Evolutionary conservation across 2,329 filamentous ascomycete genomes (phyloP), one percentile per base, ranked within the genome.

Genomic region (Gnomoniopsis sp.): DNA sequence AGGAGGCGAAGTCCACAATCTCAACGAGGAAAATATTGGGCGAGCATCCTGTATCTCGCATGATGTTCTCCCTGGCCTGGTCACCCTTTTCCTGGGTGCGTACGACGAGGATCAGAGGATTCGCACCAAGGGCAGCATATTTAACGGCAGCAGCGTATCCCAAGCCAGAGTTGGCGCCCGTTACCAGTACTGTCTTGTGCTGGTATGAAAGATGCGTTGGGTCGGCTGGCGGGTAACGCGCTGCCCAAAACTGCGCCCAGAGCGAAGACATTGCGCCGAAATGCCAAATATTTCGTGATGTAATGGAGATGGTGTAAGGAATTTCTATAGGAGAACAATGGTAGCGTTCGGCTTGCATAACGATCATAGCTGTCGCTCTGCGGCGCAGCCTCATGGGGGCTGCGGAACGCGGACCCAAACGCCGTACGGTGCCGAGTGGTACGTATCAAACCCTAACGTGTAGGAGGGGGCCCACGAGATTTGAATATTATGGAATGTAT

Each of bases 141-240:
- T 81, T 79, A 61, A 76, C 69, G 2, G 78, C 77, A 6, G 79
- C 77, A 64, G 79, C 77, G 22, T 78, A 72, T 0, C 80, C 80
- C 15, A 83, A 67, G 4, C 80, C 80, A 2, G 75, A 73, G 46
- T 78, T 83, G 11, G 77, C 77, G 22, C 80, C 57, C 2, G 57
- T 59, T 6, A 58, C 51, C 14, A 58, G 23, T 7, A 54, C 56
- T 4, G 50, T 15, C 14, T 54, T 58, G 49, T 58, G 17, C 41
- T 30, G 22, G 17, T 49, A 54, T 3, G 50, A 58, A 8, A 50
- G 10, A n/a, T 58, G 43, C 34, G 30, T 49, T 1, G 56, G 56
- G 3, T 58, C 56, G 7, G 46, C 56, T 1, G 56, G 56, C 26
- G 56, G 56, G 21, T 58, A 21, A 3, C 56, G 12, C 3, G 50